Evolutionary conservation across 805 yeast genomes (phyloP).

Genomic region (Teunomyces funiuensis): DNA sequence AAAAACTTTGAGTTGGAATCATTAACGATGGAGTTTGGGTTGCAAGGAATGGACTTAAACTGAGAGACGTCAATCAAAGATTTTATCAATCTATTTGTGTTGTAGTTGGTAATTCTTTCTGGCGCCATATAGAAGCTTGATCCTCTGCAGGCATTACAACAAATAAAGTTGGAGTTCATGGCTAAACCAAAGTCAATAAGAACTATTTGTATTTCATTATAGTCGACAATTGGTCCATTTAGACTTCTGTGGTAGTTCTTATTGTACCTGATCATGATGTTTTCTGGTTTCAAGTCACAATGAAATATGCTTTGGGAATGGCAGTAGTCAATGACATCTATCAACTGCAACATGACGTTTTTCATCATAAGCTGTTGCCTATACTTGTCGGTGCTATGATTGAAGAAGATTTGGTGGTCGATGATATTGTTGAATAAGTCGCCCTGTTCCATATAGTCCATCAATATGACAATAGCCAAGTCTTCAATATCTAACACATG

Average conservation of each 20-base stretch:
- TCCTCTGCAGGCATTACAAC: slow-evolving; percentile 79
- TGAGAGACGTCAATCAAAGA: slow-evolving; percentile 31
- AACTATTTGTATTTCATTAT: slow-evolving; percentile 53
- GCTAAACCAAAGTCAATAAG: slow-evolving; percentile 92
- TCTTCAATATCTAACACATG: slow-evolving; percentile 63
- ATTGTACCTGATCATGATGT: slow-evolving; percentile 38
- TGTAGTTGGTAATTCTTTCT: slow-evolving; percentile 60
- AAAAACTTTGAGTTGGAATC: slow-evolving; percentile 35
- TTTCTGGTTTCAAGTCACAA: slow-evolving; percentile 45
- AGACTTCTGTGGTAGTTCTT: slow-evolving; percentile 21
- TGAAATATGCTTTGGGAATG: slow-evolving; percentile 34
- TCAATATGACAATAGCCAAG: slow-evolving; percentile 61
- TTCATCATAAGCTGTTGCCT: slow-evolving; percentile 46
- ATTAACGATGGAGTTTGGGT: slow-evolving; percentile 13
- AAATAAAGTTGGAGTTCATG: slow-evolving; percentile 54
- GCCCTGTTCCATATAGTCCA: slow-evolving; percentile 85
- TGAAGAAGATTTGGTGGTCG: slow-evolving; percentile 61
- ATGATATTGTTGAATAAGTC: slow-evolving; percentile 87
- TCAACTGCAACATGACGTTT: slow-evolving; percentile 41
- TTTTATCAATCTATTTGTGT: slow-evolving; percentile 27
- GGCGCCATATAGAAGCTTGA: slow-evolving; percentile 93
- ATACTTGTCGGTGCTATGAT: slow-evolving; percentile 48
- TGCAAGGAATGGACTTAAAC: slow-evolving; percentile 17
- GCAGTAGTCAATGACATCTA: slow-evolving; percentile 37
- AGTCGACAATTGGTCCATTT: slow-evolving; percentile 25